Conservation (phyloP, 345 rosid species). For the Heritiera fomes region DNA sequence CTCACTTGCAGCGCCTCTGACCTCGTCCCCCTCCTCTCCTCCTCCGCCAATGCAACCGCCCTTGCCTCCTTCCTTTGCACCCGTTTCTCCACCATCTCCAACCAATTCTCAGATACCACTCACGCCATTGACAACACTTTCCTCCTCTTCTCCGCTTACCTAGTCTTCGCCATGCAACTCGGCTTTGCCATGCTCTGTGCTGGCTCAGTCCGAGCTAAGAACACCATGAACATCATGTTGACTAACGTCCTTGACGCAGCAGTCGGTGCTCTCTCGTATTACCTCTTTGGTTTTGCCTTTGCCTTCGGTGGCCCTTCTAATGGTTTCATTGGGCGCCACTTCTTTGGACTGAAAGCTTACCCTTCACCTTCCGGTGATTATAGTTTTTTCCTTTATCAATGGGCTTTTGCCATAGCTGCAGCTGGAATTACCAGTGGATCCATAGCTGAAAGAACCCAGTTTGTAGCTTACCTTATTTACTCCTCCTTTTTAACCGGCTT, state of each 20-base stretch:
- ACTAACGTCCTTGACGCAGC: slow-evolving; percentile 80
- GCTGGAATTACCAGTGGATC: slow-evolving; percentile 86
- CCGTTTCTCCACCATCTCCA: slow-evolving; percentile 35
- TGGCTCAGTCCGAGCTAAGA: slow-evolving; percentile 77
- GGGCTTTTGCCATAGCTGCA: slow-evolving; percentile 83
- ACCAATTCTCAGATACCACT: slow-evolving; percentile 43
- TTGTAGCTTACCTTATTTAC: slow-evolving; percentile 68
- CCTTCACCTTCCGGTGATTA: slow-evolving; percentile 45
- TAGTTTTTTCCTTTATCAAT: slow-evolving; percentile 68
- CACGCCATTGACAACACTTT: slow-evolving; percentile 65
- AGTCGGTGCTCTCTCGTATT: slow-evolving; percentile 67
- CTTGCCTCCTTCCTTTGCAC: slow-evolving; percentile 56
- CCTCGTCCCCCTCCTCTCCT: slow-evolving; percentile 36
- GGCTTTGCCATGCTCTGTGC: slow-evolving; percentile 91
- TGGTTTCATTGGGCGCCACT: slow-evolving; percentile 67
- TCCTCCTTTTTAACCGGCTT: slow-evolving; percentile 72
- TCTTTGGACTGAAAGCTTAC: slow-evolving; percentile 49
- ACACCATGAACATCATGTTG: slow-evolving; percentile 86
- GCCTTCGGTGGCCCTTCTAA: slow-evolving; percentile 79
- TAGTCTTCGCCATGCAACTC: slow-evolving; percentile 78
- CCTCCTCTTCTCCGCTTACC: slow-evolving; percentile 83
- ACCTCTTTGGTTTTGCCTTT: slow-evolving; percentile 73
- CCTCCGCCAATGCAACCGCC: slow-evolving; percentile 31
- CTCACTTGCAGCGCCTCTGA: slow-evolving; percentile 45
- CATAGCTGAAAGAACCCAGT: slow-evolving; percentile 76